phyloP scores from a whole-genome alignment of 179 eudicot species.

The Patellifolia procumbens region DNA sequence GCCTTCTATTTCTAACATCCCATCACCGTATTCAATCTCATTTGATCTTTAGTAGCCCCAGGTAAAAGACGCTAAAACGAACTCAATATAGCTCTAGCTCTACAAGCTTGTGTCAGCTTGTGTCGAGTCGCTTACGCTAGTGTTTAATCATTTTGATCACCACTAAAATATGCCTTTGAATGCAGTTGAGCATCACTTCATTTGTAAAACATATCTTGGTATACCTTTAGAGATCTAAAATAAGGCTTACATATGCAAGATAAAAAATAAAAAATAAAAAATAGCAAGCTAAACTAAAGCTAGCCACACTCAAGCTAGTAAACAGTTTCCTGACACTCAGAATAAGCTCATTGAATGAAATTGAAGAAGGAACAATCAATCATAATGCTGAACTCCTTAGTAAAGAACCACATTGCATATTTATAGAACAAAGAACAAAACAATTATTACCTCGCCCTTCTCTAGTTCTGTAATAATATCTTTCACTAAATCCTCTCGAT shows the following conservation, averaged over 20 bases:
- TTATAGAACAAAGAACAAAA: background rate
- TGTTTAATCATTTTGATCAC: background rate
- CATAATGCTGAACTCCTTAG: background rate
- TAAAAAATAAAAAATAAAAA: no score
- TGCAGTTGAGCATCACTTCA: background rate
- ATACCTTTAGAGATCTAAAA: background rate
- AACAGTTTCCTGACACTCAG: background rate
- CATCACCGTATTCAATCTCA: background rate
- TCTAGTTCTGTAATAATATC: constrained; percentile 84
- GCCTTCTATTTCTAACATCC: background rate
- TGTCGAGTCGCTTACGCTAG: background rate
- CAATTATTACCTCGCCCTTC: constrained; percentile 68
- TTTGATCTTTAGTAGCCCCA: background rate
- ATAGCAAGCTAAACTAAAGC: background rate
- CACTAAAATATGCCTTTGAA: background rate
- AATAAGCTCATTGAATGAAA: background rate
- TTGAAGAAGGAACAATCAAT: constrained; percentile 9
- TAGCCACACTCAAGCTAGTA: background rate
- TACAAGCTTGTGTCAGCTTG: background rate
- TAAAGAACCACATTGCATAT: background rate
- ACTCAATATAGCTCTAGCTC: background rate
- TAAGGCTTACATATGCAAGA: background rate
- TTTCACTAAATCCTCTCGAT: constrained; percentile 93
- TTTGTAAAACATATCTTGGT: background rate
- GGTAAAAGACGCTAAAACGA: background rate